Conservation (phyloP, 179 eudicot species). For the Patellifolia procumbens region DNA sequence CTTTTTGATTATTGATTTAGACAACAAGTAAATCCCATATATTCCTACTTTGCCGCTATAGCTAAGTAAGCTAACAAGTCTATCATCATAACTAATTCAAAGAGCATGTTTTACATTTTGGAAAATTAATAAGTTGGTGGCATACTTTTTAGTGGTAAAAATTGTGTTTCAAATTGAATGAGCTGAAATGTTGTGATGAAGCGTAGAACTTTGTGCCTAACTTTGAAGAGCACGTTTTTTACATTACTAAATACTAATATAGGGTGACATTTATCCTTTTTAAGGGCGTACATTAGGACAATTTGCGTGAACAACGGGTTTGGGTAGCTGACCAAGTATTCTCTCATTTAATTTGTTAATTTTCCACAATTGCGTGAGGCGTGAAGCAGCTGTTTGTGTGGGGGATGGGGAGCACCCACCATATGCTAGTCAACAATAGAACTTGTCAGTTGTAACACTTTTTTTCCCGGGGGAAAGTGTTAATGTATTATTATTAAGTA, state of each 20-base stretch:
- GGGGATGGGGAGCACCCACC: neutral
- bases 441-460: no score
- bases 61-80: neutral
- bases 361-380: neutral
- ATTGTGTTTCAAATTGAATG: neutral
- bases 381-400: neutral
- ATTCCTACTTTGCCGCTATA: neutral
- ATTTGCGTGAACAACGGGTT: neutral
- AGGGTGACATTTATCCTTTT: neutral
- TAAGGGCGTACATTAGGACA: neutral
- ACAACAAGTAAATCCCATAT: no score
- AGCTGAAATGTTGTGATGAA: neutral
- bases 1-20: no score
- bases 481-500: no score
- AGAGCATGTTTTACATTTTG: neutral
- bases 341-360: no score
- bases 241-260: neutral
- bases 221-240: neutral
- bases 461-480: no score
- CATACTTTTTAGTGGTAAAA: neutral
- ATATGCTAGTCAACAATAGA: no score
- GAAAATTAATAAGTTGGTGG: neutral
- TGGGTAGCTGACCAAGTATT: no score
- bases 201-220: neutral
- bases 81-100: no score